A percentile compares a stretch with the other conserved stretches of the same genome.
Evolutionary conservation across 2,329 filamentous ascomycete genomes (phyloP).

Genomic region (Talaromyces atroroseus): DNA sequence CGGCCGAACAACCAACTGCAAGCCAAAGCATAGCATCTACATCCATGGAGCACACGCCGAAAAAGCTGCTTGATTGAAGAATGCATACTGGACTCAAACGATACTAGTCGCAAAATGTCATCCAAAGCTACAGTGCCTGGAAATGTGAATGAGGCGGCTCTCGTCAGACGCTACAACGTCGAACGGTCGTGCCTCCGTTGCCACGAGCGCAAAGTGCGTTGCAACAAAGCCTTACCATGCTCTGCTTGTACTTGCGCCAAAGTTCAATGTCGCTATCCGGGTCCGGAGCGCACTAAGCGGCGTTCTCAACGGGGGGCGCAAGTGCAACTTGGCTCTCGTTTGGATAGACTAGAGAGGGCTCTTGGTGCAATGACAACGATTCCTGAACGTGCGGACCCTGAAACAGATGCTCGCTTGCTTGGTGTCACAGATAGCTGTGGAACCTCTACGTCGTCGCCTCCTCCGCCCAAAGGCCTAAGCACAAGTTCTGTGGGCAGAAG

Average conservation of each 20-base stretch:
- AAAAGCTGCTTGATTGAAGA: no score
- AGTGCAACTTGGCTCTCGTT: constrained; percentile 8
- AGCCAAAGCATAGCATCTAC: no score
- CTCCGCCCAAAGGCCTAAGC: not conserved
- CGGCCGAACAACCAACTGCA: not conserved
- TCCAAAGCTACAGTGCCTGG: not conserved
- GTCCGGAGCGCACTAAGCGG: constrained; percentile 13
- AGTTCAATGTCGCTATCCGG: constrained; percentile 13
- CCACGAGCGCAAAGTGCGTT: constrained; percentile 18
- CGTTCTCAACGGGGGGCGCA: constrained; percentile 11
- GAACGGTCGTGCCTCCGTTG: constrained; percentile 18
- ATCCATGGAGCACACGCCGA: no score
- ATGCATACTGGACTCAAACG: no score
- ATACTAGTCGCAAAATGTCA: not conserved
- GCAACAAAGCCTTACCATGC: constrained; percentile 14
- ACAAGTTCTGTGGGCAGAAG: no score
- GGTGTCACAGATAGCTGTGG: not conserved
- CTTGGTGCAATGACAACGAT: not conserved
- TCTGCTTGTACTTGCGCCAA: constrained; percentile 15
- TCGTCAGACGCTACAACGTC: constrained; percentile 13
- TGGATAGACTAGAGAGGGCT: constrained; percentile 12
- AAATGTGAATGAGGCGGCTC: not conserved
- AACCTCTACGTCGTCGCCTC: no score
- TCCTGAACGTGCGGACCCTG: not conserved
- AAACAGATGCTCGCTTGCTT: not conserved